Base-by-base conservation (phyloP, 2,329 filamentous ascomycete species). In the Fusarium stilboides region DNA sequence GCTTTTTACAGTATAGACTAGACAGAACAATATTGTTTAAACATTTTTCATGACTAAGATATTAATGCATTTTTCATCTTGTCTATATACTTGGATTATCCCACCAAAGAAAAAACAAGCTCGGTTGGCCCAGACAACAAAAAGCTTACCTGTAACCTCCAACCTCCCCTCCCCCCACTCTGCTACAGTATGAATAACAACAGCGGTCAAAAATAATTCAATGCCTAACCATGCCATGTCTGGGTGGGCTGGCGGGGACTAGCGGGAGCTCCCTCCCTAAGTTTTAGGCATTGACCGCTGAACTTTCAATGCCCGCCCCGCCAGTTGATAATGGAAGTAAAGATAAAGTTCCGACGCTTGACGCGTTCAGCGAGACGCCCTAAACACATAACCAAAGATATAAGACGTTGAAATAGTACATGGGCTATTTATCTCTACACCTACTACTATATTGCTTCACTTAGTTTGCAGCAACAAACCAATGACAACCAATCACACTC, bases 141-240 rank as follows among this genome's bases (percentile, higher is more conserved):
- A 28, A 9, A 28, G 26, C 26, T 28, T 28, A 9, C 26, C 26
- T 10, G 9, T 28, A 9, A 28, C 26, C 26, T 28, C 26, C 26
- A 39, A 39, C 36, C 36, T 39, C n/a, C 26, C 26, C 7, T 12
- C 37, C 22, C 22, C 37, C 37, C 37, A 39, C 37, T 39, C 37
- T 13, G 9, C n/a, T 36, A 17, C 33, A 3, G 17, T n/a, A 22
- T 22, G 6, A 46, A 40, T 42, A 57, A 66, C 62, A 69, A 70
- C 57, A 66, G 59, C 65, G 65, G 65, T 69, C 65, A 69, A 66
- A 67, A 34, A 43, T 69, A 64, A 64, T 44, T 53, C 40, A 59
- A 65, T 65, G 28, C 40, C 52, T 34, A 31, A 33, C 36, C 45
- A 39, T 59, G 46, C 50, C 61, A 51, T 57, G 46, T 36, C 22